Evolutionary conservation across 805 yeast species (phyloP), one percentile per base, ranked within the genome.

Genomic region (Saturnispora diversa): DNA sequence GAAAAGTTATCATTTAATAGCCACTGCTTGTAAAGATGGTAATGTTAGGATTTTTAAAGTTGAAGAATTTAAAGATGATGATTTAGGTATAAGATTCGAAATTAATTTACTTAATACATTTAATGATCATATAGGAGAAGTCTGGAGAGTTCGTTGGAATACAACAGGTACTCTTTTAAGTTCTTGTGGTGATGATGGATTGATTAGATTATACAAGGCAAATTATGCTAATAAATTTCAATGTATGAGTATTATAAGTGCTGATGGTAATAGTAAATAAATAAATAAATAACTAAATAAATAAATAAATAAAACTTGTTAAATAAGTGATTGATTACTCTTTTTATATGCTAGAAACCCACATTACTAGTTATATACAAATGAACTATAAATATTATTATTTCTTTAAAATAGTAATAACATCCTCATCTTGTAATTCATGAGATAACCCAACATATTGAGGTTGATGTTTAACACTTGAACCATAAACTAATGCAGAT

Each of bases 111-210:
- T 59, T n/a, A 50, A 54, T 17, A 39, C 54, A n/a, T 56, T 57
- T 31, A 57, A 55, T 39, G 64, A 59, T 31, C 62, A 59, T 41
- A 50, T 46, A 19, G 61, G 62, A 8, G 64, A 92, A 60, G 96
- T 92, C 1, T 92, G 99, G 98, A 74, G 88, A 29, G 97, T 92
- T 2, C 74, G 84, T 21, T 92, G 98, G 97, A 92, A 92, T 58
- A 60, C 80, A 33, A 85, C 97, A 0, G 97, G 97, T 5, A 85
- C 97, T 0, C 79, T 92, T 5, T 64, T 92, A 46, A 83, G 95
- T 50, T 80, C 92, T 35, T 86, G 97, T 5, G 97, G 98, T 15
- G 97, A 88, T 55, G 97, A 92, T 56, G 97, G 97, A 3, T 78
- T 80, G 48, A 80, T 90, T 5, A 68, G 96, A 51, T 69, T 92